Base-by-base conservation (phyloP, 116 monocot genomes). In the Dioscorea cayenensis region DNA sequence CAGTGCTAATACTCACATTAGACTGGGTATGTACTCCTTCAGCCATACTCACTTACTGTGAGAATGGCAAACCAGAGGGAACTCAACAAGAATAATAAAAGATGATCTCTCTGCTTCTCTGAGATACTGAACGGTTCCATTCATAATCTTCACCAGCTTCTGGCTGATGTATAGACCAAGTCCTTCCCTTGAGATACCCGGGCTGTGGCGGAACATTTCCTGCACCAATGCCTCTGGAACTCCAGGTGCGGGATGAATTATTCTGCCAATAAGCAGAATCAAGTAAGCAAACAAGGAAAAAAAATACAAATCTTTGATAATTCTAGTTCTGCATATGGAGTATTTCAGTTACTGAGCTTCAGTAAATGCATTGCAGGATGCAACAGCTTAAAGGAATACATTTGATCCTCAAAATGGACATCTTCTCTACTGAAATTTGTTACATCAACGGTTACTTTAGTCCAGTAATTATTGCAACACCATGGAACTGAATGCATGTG, bases 171-270 rank as follows among this genome's bases (percentile, higher is more conserved):
- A 73, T 0, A 90, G 73, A 25, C 86, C 71, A 29, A 81, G 73
- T 19, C 86, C 83, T 77, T 84, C 90, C 38, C 78, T 76, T 16
- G 85, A 85, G 2, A 64, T 64, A 3, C 71, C 72, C 36, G 73
- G 71, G 21, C 60, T 79, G 25, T 77, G 83, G 36, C 81, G 78
- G 65, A 90, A 90, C 90, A 90, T 90, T 73, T 90, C 84, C 49
- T 74, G 80, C 10, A 90, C 71, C 78, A 90, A 65, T n/a, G 78
- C 81, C 68, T 81, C 86, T 28, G 86, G 90, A 20, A 90, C 75
- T 19, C 90, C 86, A 9, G 90, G 86, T 38, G 77, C 86, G 28
- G 90, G 90, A 75, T 90, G 83, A 38, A 74, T 78, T 29, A 86
- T 81, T 66, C 90, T 90, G 83, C 66, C 43, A 79, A 38, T 7